Base-by-base conservation (phyloP, 441 rosid species). In the Metrosideros polymorpha region DNA sequence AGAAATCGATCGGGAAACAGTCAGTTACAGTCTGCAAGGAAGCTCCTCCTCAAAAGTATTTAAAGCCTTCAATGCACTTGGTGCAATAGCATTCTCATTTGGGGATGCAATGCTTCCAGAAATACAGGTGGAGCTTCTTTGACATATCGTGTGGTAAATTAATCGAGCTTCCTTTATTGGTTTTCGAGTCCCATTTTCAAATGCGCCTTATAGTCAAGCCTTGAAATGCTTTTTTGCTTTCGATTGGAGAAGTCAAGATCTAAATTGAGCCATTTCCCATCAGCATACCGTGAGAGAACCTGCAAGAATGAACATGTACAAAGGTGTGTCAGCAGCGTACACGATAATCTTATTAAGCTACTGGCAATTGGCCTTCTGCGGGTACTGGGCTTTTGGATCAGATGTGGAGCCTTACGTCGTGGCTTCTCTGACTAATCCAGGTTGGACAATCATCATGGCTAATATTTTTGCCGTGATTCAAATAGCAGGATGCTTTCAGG, bases 21-120 rank as follows among this genome's bases (percentile, higher is more conserved):
- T 93, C 84, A 89, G 89, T 85, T 91, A 91, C 45, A 83, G 86
- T 88, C 82, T 91, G 86, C 89, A 89, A 59, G 95, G 93, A 88
- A 93, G 92, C 85, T 90, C 91, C 82, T 85, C 92, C 24, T 29
- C 86, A 10, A 91, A 86, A 91, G 84, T 32, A 39, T 93, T 92
- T 84, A 90, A 86, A 87, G 93, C 95, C 76, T 93, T 92, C 89
- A 92, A 91, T 51, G 94, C 95, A 76, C 88, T 91, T 9, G 95
- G 93, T 51, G 90, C 90, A 50, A 92, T 92, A 83, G 95, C 94
- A 50, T 93, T 91, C 87, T 92, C 93, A 42, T 92, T 92, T 83
- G 95, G 94, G 82, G 94, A 92, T 87, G 94, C 92, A 54, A 91
- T 93, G 94, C 95, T 92, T 87, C 95, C 93, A 18, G 94, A 92